Base-by-base conservation (phyloP, 2,329 filamentous ascomycete species). In the Fusarium sp. region DNA sequence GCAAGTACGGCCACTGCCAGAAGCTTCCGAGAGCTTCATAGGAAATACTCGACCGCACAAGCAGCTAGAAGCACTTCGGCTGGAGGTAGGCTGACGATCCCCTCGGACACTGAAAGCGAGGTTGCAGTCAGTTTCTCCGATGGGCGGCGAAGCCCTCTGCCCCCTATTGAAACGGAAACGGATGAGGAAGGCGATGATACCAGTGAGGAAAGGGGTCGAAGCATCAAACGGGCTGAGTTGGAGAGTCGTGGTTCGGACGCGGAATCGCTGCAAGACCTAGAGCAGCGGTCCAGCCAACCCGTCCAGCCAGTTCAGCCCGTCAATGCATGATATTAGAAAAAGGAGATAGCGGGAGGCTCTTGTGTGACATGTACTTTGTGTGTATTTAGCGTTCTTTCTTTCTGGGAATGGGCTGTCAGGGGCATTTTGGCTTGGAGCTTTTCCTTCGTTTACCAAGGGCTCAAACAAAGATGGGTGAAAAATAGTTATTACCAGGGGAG, bases 1-100 rank as follows among this genome's bases (percentile, higher is more conserved):
- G 84, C 84, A 13, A 91, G 88, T 78, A 91, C 89, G 10, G 86
- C 88, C 16, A 91, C 90, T 3, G 88, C 88, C 1, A 82, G 85
- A 71, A 91, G 89, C 72, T 90, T 90, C 74, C 83, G 86, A 38
- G 87, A 90, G 38, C 79, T 90, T 31, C 86, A 89, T 72, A 81
- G 86, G 44, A 88, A 87, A 70, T 89, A 86, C 74, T 86, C 86
- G 14, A 83, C 85, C 1, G 83, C 84, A 7, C 83, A 86, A 59
- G 80, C 82, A 27, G 79, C 82, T 44, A 82, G 83, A 68, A 79
- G 79, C 46, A 76, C 75, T 4, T 78, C 79, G 1, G 78, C 79
- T 14, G 80, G 80, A 14, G 82, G 81, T 5, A 78, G 77, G 59
- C 76, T 87, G 33, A 79, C 79, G 1, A 79, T 85, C 27, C 84